Base-by-base conservation (phyloP, 2,329 filamentous ascomycete genomes). In the Zasmidium angulare region DNA sequence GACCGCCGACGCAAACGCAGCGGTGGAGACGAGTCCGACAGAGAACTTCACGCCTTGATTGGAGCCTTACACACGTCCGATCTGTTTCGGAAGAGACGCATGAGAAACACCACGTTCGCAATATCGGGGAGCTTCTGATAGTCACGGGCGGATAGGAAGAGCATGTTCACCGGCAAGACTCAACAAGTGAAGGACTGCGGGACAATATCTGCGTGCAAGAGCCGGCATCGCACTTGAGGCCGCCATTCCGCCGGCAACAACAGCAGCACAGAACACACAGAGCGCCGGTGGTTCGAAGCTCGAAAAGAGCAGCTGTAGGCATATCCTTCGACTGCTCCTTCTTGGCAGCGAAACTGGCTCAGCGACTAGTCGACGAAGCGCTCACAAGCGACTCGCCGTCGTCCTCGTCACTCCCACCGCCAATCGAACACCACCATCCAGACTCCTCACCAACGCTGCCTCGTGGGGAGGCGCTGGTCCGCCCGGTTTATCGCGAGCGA, bases 401-500 rank as follows among this genome's bases (percentile, higher is more conserved):
- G 17, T 4, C 6, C 26, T 24, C 56, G 36, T 22, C 56, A n/a
- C 19, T 24, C 23, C 31, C 17, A 17, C 23, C 40, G 23, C 53
- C 19, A 24, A 43, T 43, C 36, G 36, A 43, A 17, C 36, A 23
- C 19, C 48, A 50, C n/a, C 26, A 20, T 14, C 55, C 21, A 20
- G 48, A 51, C 24, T 49, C 53, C 46, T 24, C 55, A 21, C 36
- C 49, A 40, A 26, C 50, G 36, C 50, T 31, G 51, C 50, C 53
- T 43, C 40, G 20, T 48, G 19, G 50, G 50, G 47, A 55, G 20
- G 58, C 63, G 53, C 53, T 47, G 40, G 29, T 59, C 24, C 60
- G 56, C 20, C 56, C 56, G 11, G 56, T 56, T n/a, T 40, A 53
- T 36, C 48, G 63, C 54, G 54, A 58, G 46, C 66, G 63, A 49